These are phyloP conservation scores for Zizania latifolia DNA, from an alignment of 176 grass and related monocot species.

Conservation along the genomic window DNA sequence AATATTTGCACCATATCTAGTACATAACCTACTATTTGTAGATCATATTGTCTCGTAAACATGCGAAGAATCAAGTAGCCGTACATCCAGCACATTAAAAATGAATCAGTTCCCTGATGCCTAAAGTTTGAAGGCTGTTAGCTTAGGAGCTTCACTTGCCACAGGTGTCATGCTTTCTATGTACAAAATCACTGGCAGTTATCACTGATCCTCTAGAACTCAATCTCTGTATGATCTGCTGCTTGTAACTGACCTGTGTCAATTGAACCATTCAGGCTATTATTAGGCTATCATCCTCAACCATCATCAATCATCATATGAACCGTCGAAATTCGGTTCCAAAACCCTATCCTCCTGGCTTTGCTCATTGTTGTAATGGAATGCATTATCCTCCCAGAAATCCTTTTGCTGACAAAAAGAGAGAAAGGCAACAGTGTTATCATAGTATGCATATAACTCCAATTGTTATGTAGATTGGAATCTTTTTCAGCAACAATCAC, in stretches of 20 bases:
- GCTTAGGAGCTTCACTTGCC: conserved; percentile 35
- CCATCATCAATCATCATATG: not conserved
- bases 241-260: conserved; percentile 29
- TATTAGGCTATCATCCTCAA: not conserved
- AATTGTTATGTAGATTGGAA: not conserved
- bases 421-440: not conserved
- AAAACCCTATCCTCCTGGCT: conserved; percentile 34
- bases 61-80: conserved; percentile 31
- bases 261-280: not conserved
- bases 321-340: conserved; percentile 47
- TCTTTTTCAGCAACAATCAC: conserved; percentile 42
- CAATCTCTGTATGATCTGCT: conserved; percentile 28
- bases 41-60: conserved; percentile 13
- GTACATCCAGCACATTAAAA: conserved; percentile 28
- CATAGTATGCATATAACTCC: conserved; percentile 32
- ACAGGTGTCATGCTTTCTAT: conserved; percentile 29
- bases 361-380: conserved; percentile 40
- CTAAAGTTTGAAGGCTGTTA: conserved; percentile 32
- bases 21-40: conserved; percentile 26
- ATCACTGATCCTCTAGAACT: conserved; percentile 28
- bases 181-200: conserved; percentile 38
- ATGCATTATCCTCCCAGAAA: conserved; percentile 64
- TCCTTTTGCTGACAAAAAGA: conserved; percentile 46
- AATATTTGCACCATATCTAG: conserved; percentile 58
- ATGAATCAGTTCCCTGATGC: conserved; percentile 29